A percentile compares a stretch with the other conserved stretches of the same genome.
phyloP scores from a whole-genome alignment of 2,329 filamentous ascomycete species.

The Sodiomyces alkalinus region DNA sequence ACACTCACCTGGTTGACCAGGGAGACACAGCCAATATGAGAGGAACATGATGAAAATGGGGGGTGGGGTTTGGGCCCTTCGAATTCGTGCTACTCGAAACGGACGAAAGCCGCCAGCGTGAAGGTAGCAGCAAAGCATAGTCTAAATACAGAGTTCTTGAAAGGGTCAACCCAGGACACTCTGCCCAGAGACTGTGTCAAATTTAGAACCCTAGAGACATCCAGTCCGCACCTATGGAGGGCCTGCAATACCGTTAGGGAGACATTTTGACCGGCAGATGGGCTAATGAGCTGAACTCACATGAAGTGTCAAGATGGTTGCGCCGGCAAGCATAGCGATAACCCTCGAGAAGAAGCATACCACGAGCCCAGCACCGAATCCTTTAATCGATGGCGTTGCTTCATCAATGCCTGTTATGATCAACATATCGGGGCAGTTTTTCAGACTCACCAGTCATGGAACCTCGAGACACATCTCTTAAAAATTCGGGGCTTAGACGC shows the following conservation, averaged over 20 bases:
- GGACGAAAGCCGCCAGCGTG: conserved; percentile 39
- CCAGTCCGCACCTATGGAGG: conserved; percentile 17
- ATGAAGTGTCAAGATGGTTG: conserved; percentile 48
- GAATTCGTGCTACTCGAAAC: conserved; percentile 23
- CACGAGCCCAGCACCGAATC: conserved; percentile 47
- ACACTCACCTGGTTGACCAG: conserved; percentile 70
- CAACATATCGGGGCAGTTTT: no score
- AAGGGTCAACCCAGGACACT: conserved; percentile 2
- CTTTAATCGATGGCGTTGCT: no score
- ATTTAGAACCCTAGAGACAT: conserved; percentile 15
- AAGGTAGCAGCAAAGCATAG: conserved; percentile 56
- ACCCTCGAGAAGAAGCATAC: conserved; percentile 58
- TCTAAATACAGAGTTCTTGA: conserved; percentile 6
- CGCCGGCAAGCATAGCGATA: conserved; percentile 50
- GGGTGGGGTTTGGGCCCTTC: not conserved
- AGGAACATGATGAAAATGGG: not conserved
- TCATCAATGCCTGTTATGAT: no score
- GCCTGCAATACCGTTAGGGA: conserved; percentile 10
- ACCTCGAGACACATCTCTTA: conserved; percentile 6
- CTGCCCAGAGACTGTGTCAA: conserved; percentile 16
- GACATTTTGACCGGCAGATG: no score
- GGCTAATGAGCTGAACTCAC: conserved; percentile 33
- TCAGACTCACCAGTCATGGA: conserved; percentile 2
- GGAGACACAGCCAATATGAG: conserved; percentile 55
- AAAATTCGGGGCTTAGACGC: conserved; percentile 3